A percentile compares a stretch with the other conserved stretches of the same genome.
Conservation (phyloP, 371 early-diverging fungal genomes). For the Apophysomyces elegans region DNA sequence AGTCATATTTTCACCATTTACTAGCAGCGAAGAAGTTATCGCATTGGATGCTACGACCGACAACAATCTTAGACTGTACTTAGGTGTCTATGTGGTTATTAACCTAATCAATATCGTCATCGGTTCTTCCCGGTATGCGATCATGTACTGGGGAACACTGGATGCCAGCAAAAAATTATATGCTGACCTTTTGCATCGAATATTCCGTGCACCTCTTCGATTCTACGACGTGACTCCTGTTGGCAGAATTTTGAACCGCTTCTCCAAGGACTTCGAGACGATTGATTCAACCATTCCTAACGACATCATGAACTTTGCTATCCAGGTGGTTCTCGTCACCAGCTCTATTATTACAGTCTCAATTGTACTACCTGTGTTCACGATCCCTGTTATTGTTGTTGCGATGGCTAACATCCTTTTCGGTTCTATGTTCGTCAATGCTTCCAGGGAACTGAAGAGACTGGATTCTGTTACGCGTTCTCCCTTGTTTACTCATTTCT, state of each 20-base stretch:
- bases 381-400: constrained; percentile 37
- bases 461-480: constrained; percentile 72
- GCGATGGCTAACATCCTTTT: constrained; percentile 52
- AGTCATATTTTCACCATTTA: not conserved
- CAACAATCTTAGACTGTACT: constrained; percentile 30
- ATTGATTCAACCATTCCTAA: constrained; percentile 42
- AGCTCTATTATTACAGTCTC: constrained; percentile 48
- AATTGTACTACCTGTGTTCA: constrained; percentile 63
- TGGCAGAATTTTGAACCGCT: constrained; percentile 56
- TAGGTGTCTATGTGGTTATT: constrained; percentile 39
- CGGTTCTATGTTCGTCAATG: constrained; percentile 59
- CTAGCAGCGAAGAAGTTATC: not conserved
- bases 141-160: constrained; percentile 46
- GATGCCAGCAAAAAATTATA: constrained; percentile 13
- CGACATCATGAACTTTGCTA: constrained; percentile 1
- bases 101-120: constrained; percentile 28
- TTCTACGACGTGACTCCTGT: constrained; percentile 50
- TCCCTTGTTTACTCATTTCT: constrained; percentile 73
- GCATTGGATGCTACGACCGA: not conserved
- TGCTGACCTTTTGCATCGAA: not conserved
- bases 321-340: not conserved
- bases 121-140: constrained; percentile 24
- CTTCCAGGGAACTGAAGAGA: constrained; percentile 72
- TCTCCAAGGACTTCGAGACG: constrained; percentile 36
- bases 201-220: constrained; percentile 11